Base-by-base conservation (phyloP, 805 yeast species). In the Schizosaccharomyces lindneri region DNA sequence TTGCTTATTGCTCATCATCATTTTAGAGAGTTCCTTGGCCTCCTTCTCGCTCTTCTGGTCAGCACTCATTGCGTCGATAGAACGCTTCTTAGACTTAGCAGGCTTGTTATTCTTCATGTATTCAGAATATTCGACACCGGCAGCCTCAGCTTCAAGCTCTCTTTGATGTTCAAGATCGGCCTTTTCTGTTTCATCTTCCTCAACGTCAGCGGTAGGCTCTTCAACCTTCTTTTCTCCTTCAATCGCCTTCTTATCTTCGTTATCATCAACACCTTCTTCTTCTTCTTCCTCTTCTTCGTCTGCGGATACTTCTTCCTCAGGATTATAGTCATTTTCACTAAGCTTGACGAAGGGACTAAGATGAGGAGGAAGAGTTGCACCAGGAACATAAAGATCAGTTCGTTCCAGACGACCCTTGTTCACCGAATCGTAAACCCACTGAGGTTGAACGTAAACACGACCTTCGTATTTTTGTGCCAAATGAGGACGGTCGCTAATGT, bases 1-100 rank as follows among this genome's bases (percentile, higher is more conserved):
- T 75, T 90, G 95, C 74, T 90, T 93, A 76, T 88, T 88, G 67
- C 90, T 80, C 98, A 93, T 90, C 98, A 93, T 90, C 70, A 88
- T 87, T 83, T 82, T 82, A 77, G 86, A 86, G 76, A 90, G 80
- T 66, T 89, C 93, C 75, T 87, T 86, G 72, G 88, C 97, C 75
- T 84, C 89, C 36, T 70, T 70, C 55, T 74, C 81, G 65, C 81
- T 84, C 59, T 79, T 80, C 64, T 76, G 79, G 65, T 77, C 79
- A 63, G 77, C 71, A 60, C 72, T 29, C 41, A 46, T 27, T 17
- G 59, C 43, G 24, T 43, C 72, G 31, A 72, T 68, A 65, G 73
- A 73, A 64, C 73, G 72, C 69, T 70, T 73, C 62, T 67, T 67
- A 62, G 68, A 68, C 68, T 61, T 61, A 57, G 64, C 55, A 61